phyloP scores from a whole-genome alignment of 83 land plant species.

The Diphasiastrum complanatum region DNA sequence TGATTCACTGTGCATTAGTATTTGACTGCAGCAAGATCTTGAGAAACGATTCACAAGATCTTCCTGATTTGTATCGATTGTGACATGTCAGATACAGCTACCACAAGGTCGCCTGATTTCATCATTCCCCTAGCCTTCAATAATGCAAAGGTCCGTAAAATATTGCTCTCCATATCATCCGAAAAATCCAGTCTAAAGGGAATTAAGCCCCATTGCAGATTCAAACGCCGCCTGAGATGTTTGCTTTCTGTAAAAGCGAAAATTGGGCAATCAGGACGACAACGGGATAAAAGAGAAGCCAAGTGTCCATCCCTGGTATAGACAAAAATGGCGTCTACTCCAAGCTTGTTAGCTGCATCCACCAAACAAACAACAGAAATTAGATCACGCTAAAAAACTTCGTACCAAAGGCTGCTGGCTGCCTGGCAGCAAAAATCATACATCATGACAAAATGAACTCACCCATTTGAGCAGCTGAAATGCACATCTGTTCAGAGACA shows the following conservation, averaged over 20 bases:
- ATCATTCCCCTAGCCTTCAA: constrained; percentile 91
- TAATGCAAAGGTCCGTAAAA: constrained; percentile 69
- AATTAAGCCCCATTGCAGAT: constrained; percentile 91
- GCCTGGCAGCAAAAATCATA: too few species aligned
- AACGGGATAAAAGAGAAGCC: constrained; percentile 73
- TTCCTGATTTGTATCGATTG: constrained; percentile 91
- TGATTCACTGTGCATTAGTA: too few species aligned
- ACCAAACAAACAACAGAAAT: too few species aligned
- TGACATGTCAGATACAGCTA: constrained; percentile 75
- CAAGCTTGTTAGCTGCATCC: constrained; percentile 73
- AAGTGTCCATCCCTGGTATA: constrained; percentile 70
- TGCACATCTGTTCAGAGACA: constrained; percentile 85
- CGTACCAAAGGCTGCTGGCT: too few species aligned
- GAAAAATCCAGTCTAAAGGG: constrained; percentile 81
- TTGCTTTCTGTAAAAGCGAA: constrained; percentile 80
- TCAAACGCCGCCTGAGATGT: constrained; percentile 61
- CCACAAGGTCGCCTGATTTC: constrained; percentile 77
- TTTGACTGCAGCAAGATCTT: too few species aligned
- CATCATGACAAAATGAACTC: background rate
- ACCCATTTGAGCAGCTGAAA: constrained; percentile 98
- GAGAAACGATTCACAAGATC: constrained; percentile 76
- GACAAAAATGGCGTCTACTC: constrained; percentile 87
- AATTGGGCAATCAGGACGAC: constrained; percentile 85
- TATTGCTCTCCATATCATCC: constrained; percentile 88
- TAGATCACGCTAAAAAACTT: too few species aligned